Evolutionary conservation across 75 land plant genomes (phyloP), one percentile per base, ranked within the genome.

Genomic region (Pinus albicaulis): DNA sequence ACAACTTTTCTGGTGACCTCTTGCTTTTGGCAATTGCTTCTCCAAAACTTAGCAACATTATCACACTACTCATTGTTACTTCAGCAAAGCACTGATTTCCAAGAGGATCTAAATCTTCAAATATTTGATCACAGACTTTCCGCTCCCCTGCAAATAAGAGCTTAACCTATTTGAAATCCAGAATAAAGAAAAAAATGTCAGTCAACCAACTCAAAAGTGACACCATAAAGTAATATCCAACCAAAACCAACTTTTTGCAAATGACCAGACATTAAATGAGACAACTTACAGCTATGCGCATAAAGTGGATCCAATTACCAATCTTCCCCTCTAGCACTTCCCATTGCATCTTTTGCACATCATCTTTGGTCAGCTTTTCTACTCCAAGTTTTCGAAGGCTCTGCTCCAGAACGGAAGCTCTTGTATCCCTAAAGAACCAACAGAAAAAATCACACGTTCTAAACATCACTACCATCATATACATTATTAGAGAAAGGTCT

Each of bases 301-400:
- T 93, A 62, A 80, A 89, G 56, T 91, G 94, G 44, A 93, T 95
- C 98, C 98, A 95, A 75, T 88, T 93, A 41, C 89, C 92, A 75
- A 95, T 95, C 77, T 95, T 95, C 23, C 91, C 92, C 78, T 95
- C 97, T 72, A 95, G 76, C 38, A 81, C 86, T 68, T 95, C 97
- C 98, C 98, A 91, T 57, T 81, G 89, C 93, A 95, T 86, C 84
- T 91, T 95, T 75, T 93, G 92, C 36, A 95, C 94, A 74, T 95
- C 98, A 66, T 95, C 98, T 86, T 88, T 91, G 76, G 86, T 82
- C n/a, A 95, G 86, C 57, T 80, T 93, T 48, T 93, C 98, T 38
- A 95, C 98, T 56, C 97, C 98, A 57, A 95, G 83, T 75, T 95
- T 93, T 19, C 82, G 85, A 38, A 95, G 84, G 68, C 92, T 95